These are phyloP conservation scores for Celoporthe dispersa DNA, from an alignment of 2,329 filamentous ascomycete species.

Conservation along the genomic window DNA sequence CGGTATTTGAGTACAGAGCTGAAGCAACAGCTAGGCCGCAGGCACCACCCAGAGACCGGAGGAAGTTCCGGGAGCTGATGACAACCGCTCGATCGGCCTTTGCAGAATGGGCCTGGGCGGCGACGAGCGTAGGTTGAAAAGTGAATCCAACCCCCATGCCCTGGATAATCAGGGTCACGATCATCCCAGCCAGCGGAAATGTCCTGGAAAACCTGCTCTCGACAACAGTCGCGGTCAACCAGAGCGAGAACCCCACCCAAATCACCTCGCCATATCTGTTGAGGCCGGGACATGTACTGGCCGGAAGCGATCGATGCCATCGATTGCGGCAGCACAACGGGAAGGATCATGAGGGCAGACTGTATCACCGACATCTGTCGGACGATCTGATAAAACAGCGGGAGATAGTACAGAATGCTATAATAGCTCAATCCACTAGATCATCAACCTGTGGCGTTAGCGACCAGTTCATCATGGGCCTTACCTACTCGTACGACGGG, in stretches of 20 bases:
- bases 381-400: conserved; percentile 62
- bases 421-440: conserved; percentile 60
- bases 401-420: conserved; percentile 62
- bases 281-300: conserved; percentile 59
- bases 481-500: not conserved
- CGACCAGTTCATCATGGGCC: not conserved
- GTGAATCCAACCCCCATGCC: conserved; percentile 57
- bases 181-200: conserved; percentile 42
- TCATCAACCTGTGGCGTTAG: not conserved
- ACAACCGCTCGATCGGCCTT: conserved; percentile 64
- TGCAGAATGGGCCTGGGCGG: conserved; percentile 60
- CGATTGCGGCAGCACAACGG: conserved; percentile 50
- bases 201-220: conserved; percentile 8
- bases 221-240: conserved; percentile 39
- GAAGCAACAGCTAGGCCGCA: conserved; percentile 62
- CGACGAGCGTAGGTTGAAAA: conserved; percentile 56
- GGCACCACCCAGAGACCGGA: conserved; percentile 62
- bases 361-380: conserved; percentile 35
- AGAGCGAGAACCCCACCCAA: conserved; percentile 45
- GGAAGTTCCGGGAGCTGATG: conserved; percentile 66
- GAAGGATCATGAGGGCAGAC: conserved; percentile 53
- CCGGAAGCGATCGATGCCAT: conserved; percentile 53
- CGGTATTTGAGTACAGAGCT: conserved; percentile 43
- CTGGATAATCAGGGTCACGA: conserved; percentile 53
- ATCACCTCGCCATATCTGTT: conserved; percentile 65